Percentiles rank a stretch among this genome's conserved stretches.
These are phyloP conservation scores for Speleostelium caveatum DNA, from an alignment of 78 protist species.

Conservation along the genomic window DNA sequence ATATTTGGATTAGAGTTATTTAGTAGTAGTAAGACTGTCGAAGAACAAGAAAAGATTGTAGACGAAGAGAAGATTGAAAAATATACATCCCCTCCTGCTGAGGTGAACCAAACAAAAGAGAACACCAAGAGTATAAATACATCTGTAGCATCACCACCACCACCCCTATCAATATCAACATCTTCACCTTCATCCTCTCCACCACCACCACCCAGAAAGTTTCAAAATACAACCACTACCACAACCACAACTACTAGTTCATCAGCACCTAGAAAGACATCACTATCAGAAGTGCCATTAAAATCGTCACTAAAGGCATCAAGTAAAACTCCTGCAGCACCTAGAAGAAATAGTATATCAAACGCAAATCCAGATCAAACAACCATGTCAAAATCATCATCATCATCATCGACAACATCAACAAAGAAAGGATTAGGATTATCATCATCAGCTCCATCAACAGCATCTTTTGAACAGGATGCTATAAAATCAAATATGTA, in stretches of 20 bases:
- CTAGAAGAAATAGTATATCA: neutral
- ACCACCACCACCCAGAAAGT: neutral
- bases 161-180: neutral
- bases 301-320: neutral
- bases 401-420: neutral
- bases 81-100: neutral
- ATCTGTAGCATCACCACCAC: neutral
- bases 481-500: neutral
- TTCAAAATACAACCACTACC: neutral
- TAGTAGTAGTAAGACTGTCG: neutral
- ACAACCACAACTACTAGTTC: neutral
- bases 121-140: slow-evolving; percentile 1
- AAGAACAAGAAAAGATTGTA: neutral
- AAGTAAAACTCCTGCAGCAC: neutral
- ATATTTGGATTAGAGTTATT: slow-evolving; percentile 29
- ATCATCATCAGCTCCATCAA: slow-evolving; percentile 20
- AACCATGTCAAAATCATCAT: neutral
- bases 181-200: neutral
- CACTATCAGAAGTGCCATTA: neutral
- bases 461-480: neutral
- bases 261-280: neutral
- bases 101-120: too few species aligned
- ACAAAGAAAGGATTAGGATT: neutral
- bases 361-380: neutral
- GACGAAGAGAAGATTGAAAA: neutral